phyloP scores from a whole-genome alignment of 164 flowering plant genomes.

The Buxus sempervirens region DNA sequence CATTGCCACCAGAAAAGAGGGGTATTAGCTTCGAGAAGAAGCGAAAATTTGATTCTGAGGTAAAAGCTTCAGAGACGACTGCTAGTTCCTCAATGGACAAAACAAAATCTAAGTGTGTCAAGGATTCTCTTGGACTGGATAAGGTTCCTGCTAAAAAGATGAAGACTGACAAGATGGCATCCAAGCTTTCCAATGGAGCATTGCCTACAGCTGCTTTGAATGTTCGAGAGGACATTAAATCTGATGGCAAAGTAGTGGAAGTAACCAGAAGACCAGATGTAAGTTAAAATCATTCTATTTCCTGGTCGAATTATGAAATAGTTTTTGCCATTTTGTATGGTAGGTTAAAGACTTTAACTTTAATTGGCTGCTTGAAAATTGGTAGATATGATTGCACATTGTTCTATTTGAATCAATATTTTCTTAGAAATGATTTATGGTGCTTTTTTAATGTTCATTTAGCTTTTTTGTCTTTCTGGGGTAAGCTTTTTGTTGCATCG shows the following conservation, averaged over 20 bases:
- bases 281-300: constrained; percentile 41
- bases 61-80: constrained; percentile 6
- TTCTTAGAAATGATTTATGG: no score
- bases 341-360: no score
- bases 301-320: no score
- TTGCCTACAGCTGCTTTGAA: constrained; percentile 18
- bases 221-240: constrained; percentile 15
- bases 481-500: no score
- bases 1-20: constrained; percentile 13
- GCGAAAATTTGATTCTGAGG: constrained; percentile 5
- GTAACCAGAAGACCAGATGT: constrained; percentile 53
- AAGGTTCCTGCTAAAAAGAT: constrained; percentile 21
- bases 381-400: no score
- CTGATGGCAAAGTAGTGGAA: constrained; percentile 27
- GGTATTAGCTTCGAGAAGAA: constrained; percentile 16
- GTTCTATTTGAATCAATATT: no score
- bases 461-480: no score
- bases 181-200: constrained; percentile 28
- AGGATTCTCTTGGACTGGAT: constrained; percentile 20
- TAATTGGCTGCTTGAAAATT: no score
- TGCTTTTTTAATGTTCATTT: no score
- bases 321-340: no score
- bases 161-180: constrained; percentile 22
- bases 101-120: constrained; percentile 15
- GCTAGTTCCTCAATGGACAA: constrained; percentile 17